These are phyloP conservation scores for Crucihimalaya himalaica DNA, from an alignment of 345 rosid species.

Conservation along the genomic window DNA sequence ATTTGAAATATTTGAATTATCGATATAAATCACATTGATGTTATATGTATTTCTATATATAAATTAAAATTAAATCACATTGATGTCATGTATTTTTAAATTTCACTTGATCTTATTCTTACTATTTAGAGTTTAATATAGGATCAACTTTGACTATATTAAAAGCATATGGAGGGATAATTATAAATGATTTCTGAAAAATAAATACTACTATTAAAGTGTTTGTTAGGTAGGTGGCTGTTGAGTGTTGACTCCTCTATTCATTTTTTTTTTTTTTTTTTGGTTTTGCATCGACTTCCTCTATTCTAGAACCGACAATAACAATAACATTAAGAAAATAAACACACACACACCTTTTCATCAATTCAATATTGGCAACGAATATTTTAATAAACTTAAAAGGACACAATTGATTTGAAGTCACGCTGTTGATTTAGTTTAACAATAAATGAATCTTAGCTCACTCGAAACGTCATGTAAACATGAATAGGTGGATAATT, in stretches of 20 bases:
- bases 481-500: not conserved
- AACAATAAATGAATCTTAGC: not conserved
- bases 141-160: not conserved
- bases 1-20: not conserved
- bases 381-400: not conserved
- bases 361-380: slow-evolving; percentile 34
- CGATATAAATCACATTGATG: not conserved
- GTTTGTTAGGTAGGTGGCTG: slow-evolving; percentile 28
- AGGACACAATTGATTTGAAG: slow-evolving; percentile 19
- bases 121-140: not conserved
- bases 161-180: not conserved
- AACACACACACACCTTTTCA: not conserved
- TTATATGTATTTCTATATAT: not conserved
- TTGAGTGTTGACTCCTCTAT: slow-evolving; percentile 32
- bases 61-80: no score
- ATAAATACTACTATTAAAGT: not conserved
- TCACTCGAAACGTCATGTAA: slow-evolving; percentile 18
- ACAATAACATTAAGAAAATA: not conserved
- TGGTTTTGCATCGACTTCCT: not conserved
- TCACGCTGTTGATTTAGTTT: slow-evolving; percentile 17
- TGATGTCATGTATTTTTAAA: not conserved
- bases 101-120: not conserved
- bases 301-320: slow-evolving; percentile 24
- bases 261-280: not conserved
- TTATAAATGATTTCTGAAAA: not conserved